phyloP scores from a whole-genome alignment of 208 protist genomes.

The Trypanosoma brucei region DNA sequence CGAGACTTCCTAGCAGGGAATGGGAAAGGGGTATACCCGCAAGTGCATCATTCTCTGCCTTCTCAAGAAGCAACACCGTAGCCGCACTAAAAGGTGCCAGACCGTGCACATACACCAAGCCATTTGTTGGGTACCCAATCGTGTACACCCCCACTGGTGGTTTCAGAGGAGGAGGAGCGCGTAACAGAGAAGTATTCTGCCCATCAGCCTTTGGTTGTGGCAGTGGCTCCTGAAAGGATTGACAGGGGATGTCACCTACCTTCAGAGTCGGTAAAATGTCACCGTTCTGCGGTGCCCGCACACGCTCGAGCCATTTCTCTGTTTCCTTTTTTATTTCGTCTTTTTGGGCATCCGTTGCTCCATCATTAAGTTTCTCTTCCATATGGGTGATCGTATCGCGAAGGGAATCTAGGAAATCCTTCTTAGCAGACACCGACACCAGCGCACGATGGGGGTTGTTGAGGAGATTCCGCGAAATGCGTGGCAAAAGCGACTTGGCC shows the following conservation, averaged over 20 bases:
- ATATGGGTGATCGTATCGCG: conserved; percentile 48
- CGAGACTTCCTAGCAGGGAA: conserved; percentile 55
- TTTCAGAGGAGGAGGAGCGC: not conserved
- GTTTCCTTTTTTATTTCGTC: conserved; percentile 53
- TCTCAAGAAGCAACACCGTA: conserved; percentile 27
- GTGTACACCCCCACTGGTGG: conserved; percentile 32
- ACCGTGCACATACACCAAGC: conserved; percentile 87
- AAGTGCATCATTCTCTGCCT: conserved; percentile 25
- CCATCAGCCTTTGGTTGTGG: conserved; percentile 19
- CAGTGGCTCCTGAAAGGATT: conserved; percentile 73
- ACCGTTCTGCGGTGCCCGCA: conserved; percentile 55
- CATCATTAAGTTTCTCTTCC: conserved; percentile 55
- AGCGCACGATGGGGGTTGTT: conserved; percentile 67
- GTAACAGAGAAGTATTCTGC: too few species aligned
- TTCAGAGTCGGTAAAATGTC: conserved; percentile 80
- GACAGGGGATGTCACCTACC: conserved; percentile 67
- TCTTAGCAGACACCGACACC: conserved; percentile 65
- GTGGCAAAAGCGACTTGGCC: conserved; percentile 51
- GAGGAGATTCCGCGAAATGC: conserved; percentile 60
- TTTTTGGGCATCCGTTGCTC: conserved; percentile 50
- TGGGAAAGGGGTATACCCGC: conserved; percentile 45
- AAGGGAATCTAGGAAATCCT: conserved; percentile 56
- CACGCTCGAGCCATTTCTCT: conserved; percentile 55
- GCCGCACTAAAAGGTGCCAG: conserved; percentile 58
- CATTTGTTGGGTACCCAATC: conserved; percentile 76